phyloP scores from a whole-genome alignment of 306 rosid species.

The Comarum palustre region DNA sequence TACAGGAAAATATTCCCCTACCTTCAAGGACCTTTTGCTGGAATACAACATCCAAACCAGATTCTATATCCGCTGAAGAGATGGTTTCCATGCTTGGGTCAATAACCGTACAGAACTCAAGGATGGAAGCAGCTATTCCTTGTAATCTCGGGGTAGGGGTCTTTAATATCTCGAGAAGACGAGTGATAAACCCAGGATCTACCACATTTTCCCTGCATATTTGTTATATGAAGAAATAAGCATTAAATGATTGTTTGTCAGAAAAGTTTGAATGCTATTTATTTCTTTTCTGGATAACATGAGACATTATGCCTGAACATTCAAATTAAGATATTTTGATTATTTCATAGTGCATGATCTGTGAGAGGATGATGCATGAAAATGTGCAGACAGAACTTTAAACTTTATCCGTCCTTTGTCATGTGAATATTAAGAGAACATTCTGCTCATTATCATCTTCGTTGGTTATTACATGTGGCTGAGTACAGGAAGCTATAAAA shows the following conservation, averaged over 20 bases:
- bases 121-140: conserved; percentile 70
- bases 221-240: neutral
- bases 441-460: neutral
- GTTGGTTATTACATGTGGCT: neutral
- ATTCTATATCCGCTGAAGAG: conserved; percentile 51
- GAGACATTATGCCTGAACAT: neutral
- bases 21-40: conserved; percentile 53
- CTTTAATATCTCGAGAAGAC: conserved; percentile 71
- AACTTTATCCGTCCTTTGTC: neutral
- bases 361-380: neutral
- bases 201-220: conserved; percentile 52
- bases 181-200: conserved; percentile 44
- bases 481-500: neutral
- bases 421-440: neutral
- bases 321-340: neutral
- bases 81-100: conserved; percentile 52
- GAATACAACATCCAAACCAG: conserved; percentile 61
- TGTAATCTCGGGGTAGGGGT: conserved; percentile 58
- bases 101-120: conserved; percentile 61
- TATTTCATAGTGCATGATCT: neutral
- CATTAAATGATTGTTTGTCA: neutral
- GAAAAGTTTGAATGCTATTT: neutral
- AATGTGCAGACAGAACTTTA: neutral
- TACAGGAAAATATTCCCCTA: conserved; percentile 32
- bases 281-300: neutral